Evolutionary conservation across 208 protist genomes (phyloP).

Genomic region (Acanthamoeba sp.): DNA sequence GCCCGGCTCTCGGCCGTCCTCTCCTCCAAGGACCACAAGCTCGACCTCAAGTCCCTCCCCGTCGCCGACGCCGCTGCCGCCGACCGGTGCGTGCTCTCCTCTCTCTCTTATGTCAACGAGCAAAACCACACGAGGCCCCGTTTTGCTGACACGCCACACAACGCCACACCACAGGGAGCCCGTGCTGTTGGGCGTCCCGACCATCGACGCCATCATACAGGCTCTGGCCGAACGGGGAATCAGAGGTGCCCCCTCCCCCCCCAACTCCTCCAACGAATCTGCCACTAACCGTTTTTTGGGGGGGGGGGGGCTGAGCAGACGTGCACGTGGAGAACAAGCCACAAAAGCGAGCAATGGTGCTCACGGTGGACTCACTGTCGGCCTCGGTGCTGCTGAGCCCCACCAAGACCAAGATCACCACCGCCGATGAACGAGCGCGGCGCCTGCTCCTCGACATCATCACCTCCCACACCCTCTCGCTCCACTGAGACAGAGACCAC

Average conservation of each 20-base stretch:
- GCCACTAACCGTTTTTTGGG: no score
- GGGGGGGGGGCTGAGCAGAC: no score
- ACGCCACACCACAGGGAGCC: not conserved
- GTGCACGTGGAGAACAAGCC: slow-evolving; percentile 17
- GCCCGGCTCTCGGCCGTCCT: not conserved
- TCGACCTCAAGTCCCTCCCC: slow-evolving; percentile 19
- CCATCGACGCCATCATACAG: slow-evolving; percentile 16
- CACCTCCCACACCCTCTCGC: not conserved
- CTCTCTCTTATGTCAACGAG: no score
- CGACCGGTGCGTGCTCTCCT: not conserved
- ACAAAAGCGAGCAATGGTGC: slow-evolving; percentile 16
- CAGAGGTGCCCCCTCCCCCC: not conserved
- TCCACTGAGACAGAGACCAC: not conserved
- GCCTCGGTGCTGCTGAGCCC: slow-evolving; percentile 7
- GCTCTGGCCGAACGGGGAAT: slow-evolving; percentile 14
- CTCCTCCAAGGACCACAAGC: slow-evolving; percentile 43
- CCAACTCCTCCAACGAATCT: no score
- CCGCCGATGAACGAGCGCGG: not conserved
- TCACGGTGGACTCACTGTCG: slow-evolving; percentile 20
- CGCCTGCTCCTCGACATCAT: slow-evolving; percentile 38
- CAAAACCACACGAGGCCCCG: not conserved
- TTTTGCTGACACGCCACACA: not conserved
- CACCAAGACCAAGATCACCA: slow-evolving; percentile 41
- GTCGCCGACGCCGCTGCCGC: not conserved
- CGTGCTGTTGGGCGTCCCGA: slow-evolving; percentile 1